Evolutionary conservation across 768 basidiomycete genomes (phyloP).

Genomic region (Mrakia blollopis): DNA sequence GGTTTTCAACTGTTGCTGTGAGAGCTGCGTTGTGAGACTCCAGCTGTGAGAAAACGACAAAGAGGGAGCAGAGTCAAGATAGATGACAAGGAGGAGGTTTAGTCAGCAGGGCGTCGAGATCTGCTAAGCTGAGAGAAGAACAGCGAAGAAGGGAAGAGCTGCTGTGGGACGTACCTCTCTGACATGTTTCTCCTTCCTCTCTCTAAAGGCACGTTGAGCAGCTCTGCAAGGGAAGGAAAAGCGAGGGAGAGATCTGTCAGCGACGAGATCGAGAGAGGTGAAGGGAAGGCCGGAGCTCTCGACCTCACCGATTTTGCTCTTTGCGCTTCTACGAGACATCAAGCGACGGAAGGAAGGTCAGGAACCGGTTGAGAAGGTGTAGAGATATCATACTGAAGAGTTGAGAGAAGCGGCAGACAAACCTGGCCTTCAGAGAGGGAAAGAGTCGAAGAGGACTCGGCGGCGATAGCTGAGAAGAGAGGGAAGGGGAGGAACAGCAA

Average conservation of each 20-base stretch:
- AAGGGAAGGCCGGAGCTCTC: not conserved
- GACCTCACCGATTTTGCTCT: not conserved
- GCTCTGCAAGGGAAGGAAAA: not conserved
- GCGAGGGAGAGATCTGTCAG: not conserved
- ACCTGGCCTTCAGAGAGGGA: not conserved
- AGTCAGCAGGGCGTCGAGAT: not conserved
- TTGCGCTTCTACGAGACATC: not conserved
- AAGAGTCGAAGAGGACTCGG: not conserved
- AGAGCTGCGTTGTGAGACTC: not conserved
- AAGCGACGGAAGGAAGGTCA: not conserved
- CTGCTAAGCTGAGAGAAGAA: not conserved
- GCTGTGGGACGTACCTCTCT: not conserved
- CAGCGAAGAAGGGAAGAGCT: not conserved
- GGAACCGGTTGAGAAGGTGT: not conserved
- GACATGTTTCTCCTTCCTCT: slow-evolving; percentile 1
- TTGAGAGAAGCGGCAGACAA: not conserved
- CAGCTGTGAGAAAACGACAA: not conserved
- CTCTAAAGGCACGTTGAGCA: not conserved
- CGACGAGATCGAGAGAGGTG: not conserved
- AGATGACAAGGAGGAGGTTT: not conserved
- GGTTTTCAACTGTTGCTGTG: not conserved
- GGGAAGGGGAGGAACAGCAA: not conserved
- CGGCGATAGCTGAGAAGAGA: not conserved
- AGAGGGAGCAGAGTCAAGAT: not conserved
- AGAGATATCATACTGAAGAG: not conserved